Conservation (phyloP, 345 rosid genomes). For the Crucihimalaya himalaica region DNA sequence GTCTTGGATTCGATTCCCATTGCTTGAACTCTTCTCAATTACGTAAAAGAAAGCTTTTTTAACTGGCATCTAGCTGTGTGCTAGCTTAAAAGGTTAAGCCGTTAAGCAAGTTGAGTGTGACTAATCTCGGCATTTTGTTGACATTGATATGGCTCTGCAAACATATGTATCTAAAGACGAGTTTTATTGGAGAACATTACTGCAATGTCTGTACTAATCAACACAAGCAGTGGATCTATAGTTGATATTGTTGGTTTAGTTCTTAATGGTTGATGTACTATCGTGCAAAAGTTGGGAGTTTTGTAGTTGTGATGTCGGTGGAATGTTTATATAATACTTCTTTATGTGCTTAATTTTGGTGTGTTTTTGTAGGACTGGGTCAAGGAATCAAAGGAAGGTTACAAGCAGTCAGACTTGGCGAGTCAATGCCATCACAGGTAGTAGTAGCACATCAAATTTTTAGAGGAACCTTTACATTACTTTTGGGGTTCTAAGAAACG, state of each 20-base stretch:
- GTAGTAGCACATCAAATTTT: constrained; percentile 30
- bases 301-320: not conserved
- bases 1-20: not conserved
- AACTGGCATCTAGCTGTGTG: not conserved
- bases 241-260: not conserved
- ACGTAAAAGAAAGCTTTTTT: not conserved
- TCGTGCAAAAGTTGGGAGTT: not conserved
- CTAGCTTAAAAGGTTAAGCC: not conserved
- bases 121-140: not conserved
- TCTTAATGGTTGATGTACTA: not conserved
- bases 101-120: constrained; percentile 7
- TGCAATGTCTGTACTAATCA: not conserved
- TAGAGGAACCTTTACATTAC: constrained; percentile 10
- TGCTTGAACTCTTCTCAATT: not conserved
- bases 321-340: not conserved
- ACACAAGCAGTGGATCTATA: not conserved
- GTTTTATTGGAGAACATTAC: not conserved
- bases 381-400: constrained; percentile 65
- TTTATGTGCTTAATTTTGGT: not conserved
- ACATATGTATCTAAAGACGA: not conserved
- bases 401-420: constrained; percentile 72
- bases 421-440: constrained; percentile 83
- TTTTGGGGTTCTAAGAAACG: constrained; percentile 1
- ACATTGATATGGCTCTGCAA: not conserved
- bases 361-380: constrained; percentile 67